Conservation (phyloP, 345 rosid genomes). For the Eucalyptus virginea region DNA sequence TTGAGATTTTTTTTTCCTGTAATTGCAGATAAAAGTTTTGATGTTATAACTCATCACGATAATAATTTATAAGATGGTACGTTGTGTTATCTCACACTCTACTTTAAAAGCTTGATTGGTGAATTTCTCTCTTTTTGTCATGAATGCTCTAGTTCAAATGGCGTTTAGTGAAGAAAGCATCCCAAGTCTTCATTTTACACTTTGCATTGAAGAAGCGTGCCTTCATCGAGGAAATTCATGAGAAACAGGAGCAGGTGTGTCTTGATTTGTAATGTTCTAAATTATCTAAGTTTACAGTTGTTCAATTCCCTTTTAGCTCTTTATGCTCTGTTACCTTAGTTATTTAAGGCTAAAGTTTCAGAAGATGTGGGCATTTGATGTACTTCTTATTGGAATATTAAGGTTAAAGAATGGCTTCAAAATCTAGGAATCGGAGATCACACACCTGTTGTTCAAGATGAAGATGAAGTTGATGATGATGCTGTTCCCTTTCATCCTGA, state of each 20-base stretch:
- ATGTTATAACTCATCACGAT: background rate
- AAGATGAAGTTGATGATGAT: slow-evolving; percentile 77
- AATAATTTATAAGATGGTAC: background rate
- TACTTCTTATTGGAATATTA: slow-evolving; percentile 28
- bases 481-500: slow-evolving; percentile 55
- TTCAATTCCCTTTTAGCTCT: background rate
- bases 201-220: slow-evolving; percentile 88
- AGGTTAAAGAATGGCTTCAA: slow-evolving; percentile 99
- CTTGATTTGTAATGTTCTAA: background rate
- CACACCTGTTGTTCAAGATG: slow-evolving; percentile 55
- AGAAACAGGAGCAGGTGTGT: slow-evolving; percentile 97
- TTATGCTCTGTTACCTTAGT: background rate
- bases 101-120: background rate
- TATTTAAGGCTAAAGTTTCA: background rate
- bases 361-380: slow-evolving; percentile 22
- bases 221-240: slow-evolving; percentile 90
- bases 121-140: background rate
- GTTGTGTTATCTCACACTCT: background rate
- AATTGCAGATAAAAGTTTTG: background rate
- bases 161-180: slow-evolving; percentile 76
- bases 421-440: slow-evolving; percentile 98
- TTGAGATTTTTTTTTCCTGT: background rate
- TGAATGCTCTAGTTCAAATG: slow-evolving; percentile 66
- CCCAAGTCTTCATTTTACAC: slow-evolving; percentile 85
- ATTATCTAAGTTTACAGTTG: background rate